Conservation (phyloP, 176 grass and related monocot genomes). For the Zoysia japonica region DNA sequence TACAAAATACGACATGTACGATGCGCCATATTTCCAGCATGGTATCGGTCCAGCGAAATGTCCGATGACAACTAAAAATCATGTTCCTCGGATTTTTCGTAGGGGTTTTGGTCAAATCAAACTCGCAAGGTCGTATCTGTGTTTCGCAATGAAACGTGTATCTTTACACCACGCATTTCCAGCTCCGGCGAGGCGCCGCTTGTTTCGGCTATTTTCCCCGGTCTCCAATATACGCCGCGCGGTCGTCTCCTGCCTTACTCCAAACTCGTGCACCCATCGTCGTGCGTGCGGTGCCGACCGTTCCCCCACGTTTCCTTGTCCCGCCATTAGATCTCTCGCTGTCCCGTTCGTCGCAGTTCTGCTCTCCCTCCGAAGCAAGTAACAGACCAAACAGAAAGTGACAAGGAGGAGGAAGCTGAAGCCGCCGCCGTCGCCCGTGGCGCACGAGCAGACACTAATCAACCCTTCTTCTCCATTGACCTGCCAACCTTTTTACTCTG, state of each 20-base stretch:
- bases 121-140: too few species aligned
- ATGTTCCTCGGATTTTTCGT: background rate
- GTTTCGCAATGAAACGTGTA: background rate
- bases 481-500: background rate
- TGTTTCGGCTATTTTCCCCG: background rate
- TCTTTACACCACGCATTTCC: background rate
- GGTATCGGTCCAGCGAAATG: background rate
- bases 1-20: background rate
- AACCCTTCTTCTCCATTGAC: slow-evolving; percentile 30
- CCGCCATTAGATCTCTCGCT: slow-evolving; percentile 33
- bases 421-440: background rate
- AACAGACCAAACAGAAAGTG: slow-evolving; percentile 43
- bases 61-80: background rate
- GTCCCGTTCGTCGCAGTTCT: slow-evolving; percentile 36
- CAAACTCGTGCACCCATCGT: background rate
- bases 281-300: background rate
- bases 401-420: slow-evolving; percentile 10
- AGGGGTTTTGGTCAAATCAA: background rate
- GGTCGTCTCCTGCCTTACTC: background rate
- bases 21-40: background rate
- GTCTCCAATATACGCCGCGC: background rate
- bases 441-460: background rate
- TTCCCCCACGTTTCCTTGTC: background rate
- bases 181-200: background rate
- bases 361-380: slow-evolving; percentile 27